Evolutionary conservation across 768 basidiomycete species (phyloP), one percentile per base, ranked within the genome.

Genomic region (Imleria badia): DNA sequence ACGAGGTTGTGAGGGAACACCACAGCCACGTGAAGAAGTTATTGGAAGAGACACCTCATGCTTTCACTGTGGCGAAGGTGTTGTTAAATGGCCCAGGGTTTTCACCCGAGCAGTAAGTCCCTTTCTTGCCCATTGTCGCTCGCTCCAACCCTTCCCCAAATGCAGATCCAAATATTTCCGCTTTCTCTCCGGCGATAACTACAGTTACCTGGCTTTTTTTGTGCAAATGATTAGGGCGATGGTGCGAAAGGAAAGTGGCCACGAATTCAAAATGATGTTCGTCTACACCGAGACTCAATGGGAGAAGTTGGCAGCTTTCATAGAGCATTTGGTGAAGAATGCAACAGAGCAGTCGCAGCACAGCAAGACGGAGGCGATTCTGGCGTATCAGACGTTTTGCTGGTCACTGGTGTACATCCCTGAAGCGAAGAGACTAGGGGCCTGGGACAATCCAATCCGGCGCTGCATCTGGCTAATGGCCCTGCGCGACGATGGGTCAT

Each of bases 391-490:
- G 11, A 11, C 19, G 0, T 57, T 57, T 23, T 41, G 29, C 23
- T 57, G 46, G 51, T 42, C 15, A 9, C 46, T 53, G 0, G 26
- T 52, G 1, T 6, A 35, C 2, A 4, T 3, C 9, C 44, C 43
- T 1, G 36, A 52, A 12, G 5, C 33, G 13, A 35, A 26, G 38
- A 36, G 8, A 13, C 17, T 45, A 5, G 35, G 14, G 1, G 33
- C 19, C 3, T 58, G 56, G 56, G 33, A 31, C 1, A 41, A 46
- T 12, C 44, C 53, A 2, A 20, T 58, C 6, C 20, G 19, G 23
- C 13, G 39, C 1, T 43, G 10, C 23, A 42, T 55, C 7, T 58
- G 53, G 57, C 22, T 58, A 2, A 51, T 20, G 45, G 57, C 48
- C 1, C 22, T 58, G 2, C 39, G 4, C 0, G 3, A 26, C 1